Conservation (phyloP, 768 basidiomycete species). For the Lentinula raphanica region DNA sequence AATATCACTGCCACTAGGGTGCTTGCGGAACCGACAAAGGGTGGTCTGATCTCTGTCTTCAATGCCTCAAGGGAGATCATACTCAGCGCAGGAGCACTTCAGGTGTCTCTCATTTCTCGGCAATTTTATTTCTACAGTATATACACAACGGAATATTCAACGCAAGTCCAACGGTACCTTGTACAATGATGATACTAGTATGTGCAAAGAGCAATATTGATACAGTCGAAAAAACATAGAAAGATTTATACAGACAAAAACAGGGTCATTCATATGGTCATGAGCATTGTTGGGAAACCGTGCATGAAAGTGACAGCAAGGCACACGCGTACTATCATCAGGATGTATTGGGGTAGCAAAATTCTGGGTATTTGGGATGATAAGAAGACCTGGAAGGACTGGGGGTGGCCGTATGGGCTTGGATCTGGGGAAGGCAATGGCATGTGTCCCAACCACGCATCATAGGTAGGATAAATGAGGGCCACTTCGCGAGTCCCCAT, state of each 20-base stretch:
- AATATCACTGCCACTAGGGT: conserved; percentile 10
- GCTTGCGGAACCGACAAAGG: neutral
- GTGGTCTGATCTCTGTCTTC: conserved; percentile 1
- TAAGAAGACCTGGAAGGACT: neutral
- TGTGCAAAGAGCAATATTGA: too few species aligned
- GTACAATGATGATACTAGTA: too few species aligned
- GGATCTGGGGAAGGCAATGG: neutral
- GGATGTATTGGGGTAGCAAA: neutral
- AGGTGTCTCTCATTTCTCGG: conserved; percentile 4
- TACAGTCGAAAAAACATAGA: too few species aligned
- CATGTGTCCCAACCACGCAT: neutral
- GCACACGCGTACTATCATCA: too few species aligned
- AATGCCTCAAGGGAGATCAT: conserved; percentile 9
- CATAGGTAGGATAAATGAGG: neutral
- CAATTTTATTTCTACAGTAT: too few species aligned
- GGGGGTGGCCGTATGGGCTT: neutral
- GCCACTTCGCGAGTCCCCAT: neutral
- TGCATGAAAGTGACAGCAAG: too few species aligned
- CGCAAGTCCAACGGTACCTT: too few species aligned
- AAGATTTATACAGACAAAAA: too few species aligned
- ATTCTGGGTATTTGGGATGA: neutral
- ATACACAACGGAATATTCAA: too few species aligned
- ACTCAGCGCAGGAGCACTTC: conserved; percentile 10
- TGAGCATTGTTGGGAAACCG: too few species aligned
- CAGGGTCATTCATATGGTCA: too few species aligned